Conservation (phyloP, 2,329 filamentous ascomycete species). For the Tolypocladium paradoxum region DNA sequence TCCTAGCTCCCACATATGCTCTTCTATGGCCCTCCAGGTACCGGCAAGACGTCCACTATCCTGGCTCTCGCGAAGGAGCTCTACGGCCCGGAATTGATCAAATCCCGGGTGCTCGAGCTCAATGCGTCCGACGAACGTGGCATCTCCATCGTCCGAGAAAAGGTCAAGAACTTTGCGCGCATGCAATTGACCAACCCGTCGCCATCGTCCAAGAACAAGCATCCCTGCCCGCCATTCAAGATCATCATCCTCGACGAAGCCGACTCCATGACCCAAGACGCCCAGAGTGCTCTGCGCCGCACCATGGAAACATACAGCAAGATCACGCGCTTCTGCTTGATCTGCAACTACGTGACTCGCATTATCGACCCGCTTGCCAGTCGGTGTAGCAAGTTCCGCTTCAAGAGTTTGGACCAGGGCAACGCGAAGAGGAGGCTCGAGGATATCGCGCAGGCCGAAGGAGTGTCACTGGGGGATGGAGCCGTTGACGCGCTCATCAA, state of each 20-base stretch:
- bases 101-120: conserved; percentile 90
- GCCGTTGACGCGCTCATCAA: conserved; percentile 75
- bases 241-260: conserved; percentile 98
- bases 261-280: conserved; percentile 98
- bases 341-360: conserved; percentile 96
- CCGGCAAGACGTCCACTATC: conserved; percentile 95
- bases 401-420: conserved; percentile 85
- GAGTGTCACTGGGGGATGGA: conserved; percentile 64
- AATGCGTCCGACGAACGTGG: conserved; percentile 99
- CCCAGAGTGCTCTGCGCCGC: conserved; percentile 79
- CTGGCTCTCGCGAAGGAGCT: conserved; percentile 95
- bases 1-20: conserved; percentile 88
- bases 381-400: conserved; percentile 92
- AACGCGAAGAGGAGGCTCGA: conserved; percentile 72
- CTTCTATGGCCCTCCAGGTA: conserved; percentile 95
- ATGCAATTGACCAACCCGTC: conserved; percentile 85
- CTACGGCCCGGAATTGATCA: conserved; percentile 89
- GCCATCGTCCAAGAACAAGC: conserved; percentile 54
- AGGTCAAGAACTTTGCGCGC: conserved; percentile 95
- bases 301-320: conserved; percentile 98
- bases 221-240: conserved; percentile 96
- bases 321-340: conserved; percentile 93
- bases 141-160: conserved; percentile 92
- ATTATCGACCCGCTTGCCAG: conserved; percentile 95
- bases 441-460: conserved; percentile 73